Evolutionary conservation across 2,329 filamentous ascomycete genomes (phyloP).

Genomic region (Phyllosticta ampelicida): DNA sequence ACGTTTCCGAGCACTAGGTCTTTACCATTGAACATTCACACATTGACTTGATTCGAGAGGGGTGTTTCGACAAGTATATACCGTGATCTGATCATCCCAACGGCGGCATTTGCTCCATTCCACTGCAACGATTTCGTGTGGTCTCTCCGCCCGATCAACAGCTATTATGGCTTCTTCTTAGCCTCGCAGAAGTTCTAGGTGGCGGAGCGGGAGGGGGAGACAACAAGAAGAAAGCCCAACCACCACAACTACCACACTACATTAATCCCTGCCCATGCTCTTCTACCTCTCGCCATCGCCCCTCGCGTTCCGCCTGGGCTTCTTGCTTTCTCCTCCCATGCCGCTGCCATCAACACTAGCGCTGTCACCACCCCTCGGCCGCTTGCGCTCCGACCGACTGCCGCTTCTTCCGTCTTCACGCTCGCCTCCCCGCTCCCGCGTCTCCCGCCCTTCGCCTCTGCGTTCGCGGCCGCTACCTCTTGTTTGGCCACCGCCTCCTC

Average conservation of each 20-base stretch:
- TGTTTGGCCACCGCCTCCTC: neutral
- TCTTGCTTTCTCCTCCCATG: neutral
- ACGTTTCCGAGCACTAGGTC: no score
- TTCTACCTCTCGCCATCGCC: neutral
- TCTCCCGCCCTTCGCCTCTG: neutral
- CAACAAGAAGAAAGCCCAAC: neutral
- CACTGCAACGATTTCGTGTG: no score
- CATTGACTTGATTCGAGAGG: no score
- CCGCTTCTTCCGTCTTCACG: neutral
- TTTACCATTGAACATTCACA: no score
- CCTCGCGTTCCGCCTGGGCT: neutral
- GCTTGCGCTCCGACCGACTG: neutral
- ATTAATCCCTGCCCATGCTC: neutral
- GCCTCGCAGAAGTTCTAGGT: no score
- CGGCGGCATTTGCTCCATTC: no score
- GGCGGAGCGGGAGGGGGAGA: neutral
- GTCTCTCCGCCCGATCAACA: no score
- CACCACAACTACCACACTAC: neutral
- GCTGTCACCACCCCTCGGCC: conserved; percentile 4
- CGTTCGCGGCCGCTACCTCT: neutral
- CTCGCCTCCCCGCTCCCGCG: neutral
- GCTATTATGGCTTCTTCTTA: no score
- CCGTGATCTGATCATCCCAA: no score
- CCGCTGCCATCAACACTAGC: neutral
- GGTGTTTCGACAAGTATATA: no score